Base-by-base conservation (phyloP, 2,329 filamentous ascomycete species). In the Trematosphaeria pertusa region DNA sequence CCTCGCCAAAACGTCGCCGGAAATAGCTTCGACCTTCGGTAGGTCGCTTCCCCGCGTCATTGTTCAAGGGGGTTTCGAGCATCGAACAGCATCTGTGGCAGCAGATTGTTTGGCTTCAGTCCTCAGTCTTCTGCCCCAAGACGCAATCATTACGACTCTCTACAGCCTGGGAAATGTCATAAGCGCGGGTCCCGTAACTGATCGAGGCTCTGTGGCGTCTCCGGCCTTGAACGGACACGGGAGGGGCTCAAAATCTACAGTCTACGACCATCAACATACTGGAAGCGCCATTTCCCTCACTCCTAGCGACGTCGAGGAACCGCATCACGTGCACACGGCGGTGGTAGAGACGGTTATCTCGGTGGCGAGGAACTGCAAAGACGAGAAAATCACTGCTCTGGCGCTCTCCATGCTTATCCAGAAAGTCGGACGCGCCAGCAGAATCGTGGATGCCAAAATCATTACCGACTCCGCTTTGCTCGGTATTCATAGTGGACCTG, bases 151-250 rank as follows among this genome's bases (percentile, higher is more conserved):
- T 57, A 96, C 92, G 4, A 97, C 92, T 1, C 78, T 99, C 8
- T 99, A 99, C 73, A 94, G 91, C 0, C 80, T 99, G n/a, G 94
- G 94, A 15, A 99, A 99, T 67, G 88, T 96, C 3, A 79, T 99
- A 11, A 97, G 91, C 59, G 87, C 91, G 4, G 85, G 83, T 36
- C 79, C 81, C 5, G 75, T 73, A 14, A 63, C 76, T 24, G 81
- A 84, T 21, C 78, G 78, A 52, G 70, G 56, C 52, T 65, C 59
- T 21, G 62, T 80, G 11, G 83, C 54, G 43, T 76, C 77, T 22
- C 65, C 73, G 4, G 65, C 71, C 7, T 50, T 74, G 20, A 84
- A 87, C 56, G 81, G 81, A 18, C 60, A 58, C 4, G 58, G 71
- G 26, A 80, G 79, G 50, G 76, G 75, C 5, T 74, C 77, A 26